These are phyloP conservation scores for Capsella rubella DNA, from an alignment of 441 rosid genomes.

Conservation along the genomic window DNA sequence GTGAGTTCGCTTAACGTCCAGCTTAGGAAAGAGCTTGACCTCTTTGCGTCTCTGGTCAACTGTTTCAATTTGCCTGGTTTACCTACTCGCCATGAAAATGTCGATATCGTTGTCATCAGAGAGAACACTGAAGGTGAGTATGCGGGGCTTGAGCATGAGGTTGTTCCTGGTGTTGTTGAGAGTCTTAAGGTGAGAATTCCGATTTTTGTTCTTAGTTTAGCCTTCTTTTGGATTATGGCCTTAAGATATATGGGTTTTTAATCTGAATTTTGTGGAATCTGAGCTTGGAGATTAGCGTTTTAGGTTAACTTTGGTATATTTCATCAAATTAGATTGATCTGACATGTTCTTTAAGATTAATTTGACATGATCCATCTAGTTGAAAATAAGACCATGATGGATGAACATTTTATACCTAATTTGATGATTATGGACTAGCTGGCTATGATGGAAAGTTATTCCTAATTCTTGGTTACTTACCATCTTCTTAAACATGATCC, in stretches of 20 bases:
- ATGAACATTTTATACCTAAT: background rate
- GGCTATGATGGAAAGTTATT: background rate
- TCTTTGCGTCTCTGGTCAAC: conserved; percentile 89
- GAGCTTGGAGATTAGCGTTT: background rate
- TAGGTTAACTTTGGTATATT: background rate
- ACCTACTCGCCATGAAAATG: conserved; percentile 84
- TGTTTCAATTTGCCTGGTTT: conserved; percentile 88
- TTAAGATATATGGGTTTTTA: background rate
- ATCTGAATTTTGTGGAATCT: conserved; percentile 19
- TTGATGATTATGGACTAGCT: background rate
- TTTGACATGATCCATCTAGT: background rate
- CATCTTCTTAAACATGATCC: background rate
- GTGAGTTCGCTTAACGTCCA: conserved; percentile 87
- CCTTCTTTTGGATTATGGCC: conserved; percentile 9
- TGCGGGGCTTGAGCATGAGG: conserved; percentile 95
- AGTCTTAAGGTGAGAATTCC: conserved; percentile 66
- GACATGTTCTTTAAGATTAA: background rate
- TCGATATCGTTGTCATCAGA: conserved; percentile 93
- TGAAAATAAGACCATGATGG: background rate
- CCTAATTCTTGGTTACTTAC: background rate
- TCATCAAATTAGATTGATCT: background rate
- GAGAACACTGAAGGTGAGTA: conserved; percentile 99
- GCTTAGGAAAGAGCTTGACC: conserved; percentile 89
- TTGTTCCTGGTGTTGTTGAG: conserved; percentile 99
- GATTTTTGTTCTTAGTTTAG: background rate